Evolutionary conservation across 805 yeast species (phyloP).

Genomic region (Groenewaldozyma tartarivorans): DNA sequence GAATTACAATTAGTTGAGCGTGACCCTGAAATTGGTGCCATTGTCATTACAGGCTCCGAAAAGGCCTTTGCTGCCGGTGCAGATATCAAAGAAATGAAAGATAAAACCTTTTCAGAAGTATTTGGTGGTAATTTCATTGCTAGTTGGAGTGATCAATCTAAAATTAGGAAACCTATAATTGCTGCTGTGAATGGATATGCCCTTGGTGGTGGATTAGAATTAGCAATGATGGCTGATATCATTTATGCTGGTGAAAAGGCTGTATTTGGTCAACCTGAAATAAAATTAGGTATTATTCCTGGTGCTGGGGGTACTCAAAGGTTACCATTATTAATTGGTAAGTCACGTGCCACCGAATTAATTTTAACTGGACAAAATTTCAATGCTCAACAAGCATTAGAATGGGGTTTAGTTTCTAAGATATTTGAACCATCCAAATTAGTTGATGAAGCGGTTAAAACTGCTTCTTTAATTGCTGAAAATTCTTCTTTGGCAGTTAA

Average conservation of each 20-base stretch:
- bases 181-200: slow-evolving; percentile 49
- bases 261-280: slow-evolving; percentile 46
- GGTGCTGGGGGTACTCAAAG: slow-evolving; percentile 49
- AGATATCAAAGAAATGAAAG: slow-evolving; percentile 43
- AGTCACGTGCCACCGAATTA: slow-evolving; percentile 40
- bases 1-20: slow-evolving; percentile 30
- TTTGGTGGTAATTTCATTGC: slow-evolving; percentile 29
- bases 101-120: slow-evolving; percentile 30
- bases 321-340: slow-evolving; percentile 39
- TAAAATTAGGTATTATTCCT: slow-evolving; percentile 42
- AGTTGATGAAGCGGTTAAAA: slow-evolving; percentile 34
- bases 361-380: slow-evolving; percentile 39
- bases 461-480: slow-evolving; percentile 35
- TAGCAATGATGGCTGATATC: slow-evolving; percentile 45
- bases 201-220: slow-evolving; percentile 48
- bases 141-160: slow-evolving; percentile 32
- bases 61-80: slow-evolving; percentile 49
- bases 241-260: slow-evolving; percentile 42
- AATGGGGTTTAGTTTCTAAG: slow-evolving; percentile 41
- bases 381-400: slow-evolving; percentile 35
- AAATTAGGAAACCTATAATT: slow-evolving; percentile 38
- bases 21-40: slow-evolving; percentile 34
- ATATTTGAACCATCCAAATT: slow-evolving; percentile 32
- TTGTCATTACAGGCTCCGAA: slow-evolving; percentile 38
- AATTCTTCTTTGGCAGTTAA: slow-evolving; percentile 36